Evolutionary conservation across 2,329 filamentous ascomycete species (phyloP).

Genomic region (Cladosporium halotolerans): DNA sequence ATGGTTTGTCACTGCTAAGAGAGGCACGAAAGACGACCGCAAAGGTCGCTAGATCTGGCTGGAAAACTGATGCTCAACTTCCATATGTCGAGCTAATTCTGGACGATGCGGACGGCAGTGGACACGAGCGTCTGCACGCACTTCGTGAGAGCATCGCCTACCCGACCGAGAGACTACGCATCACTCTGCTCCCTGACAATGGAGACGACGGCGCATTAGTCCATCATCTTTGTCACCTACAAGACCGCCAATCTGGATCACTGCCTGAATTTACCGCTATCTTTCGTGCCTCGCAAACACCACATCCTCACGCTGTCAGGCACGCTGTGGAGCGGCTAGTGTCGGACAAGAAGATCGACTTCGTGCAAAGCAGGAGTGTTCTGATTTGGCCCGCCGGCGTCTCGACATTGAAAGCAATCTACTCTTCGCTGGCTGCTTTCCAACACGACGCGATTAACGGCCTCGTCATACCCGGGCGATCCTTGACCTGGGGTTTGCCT

Average conservation of each 20-base stretch:
- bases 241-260: slow-evolving; percentile 9
- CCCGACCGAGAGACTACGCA: slow-evolving; percentile 12
- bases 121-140: not conserved
- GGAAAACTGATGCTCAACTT: slow-evolving; percentile 11
- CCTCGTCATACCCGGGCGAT: slow-evolving; percentile 14
- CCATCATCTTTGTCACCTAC: slow-evolving; percentile 6
- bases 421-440: slow-evolving; percentile 11
- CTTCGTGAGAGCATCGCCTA: slow-evolving; percentile 11
- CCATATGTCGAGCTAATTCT: slow-evolving; percentile 17
- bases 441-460: slow-evolving; percentile 15
- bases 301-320: slow-evolving; percentile 17
- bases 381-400: slow-evolving; percentile 6
- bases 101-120: slow-evolving; percentile 1
- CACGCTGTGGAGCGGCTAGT: slow-evolving; percentile 15
- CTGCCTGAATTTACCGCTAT: slow-evolving; percentile 13
- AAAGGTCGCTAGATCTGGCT: slow-evolving; percentile 8
- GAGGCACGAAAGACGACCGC: slow-evolving; percentile 16
- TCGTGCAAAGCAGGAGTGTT: slow-evolving; percentile 18
- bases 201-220: slow-evolving; percentile 3
- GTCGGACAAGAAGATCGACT: slow-evolving; percentile 15
- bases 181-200: slow-evolving; percentile 13
- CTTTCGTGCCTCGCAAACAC: slow-evolving; percentile 12
- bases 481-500: slow-evolving; percentile 14
- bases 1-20: slow-evolving; percentile 15
- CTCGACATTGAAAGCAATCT: not conserved